Evolutionary conservation across 768 basidiomycete species (phyloP).

Genomic region (Filobasidium wieringae): DNA sequence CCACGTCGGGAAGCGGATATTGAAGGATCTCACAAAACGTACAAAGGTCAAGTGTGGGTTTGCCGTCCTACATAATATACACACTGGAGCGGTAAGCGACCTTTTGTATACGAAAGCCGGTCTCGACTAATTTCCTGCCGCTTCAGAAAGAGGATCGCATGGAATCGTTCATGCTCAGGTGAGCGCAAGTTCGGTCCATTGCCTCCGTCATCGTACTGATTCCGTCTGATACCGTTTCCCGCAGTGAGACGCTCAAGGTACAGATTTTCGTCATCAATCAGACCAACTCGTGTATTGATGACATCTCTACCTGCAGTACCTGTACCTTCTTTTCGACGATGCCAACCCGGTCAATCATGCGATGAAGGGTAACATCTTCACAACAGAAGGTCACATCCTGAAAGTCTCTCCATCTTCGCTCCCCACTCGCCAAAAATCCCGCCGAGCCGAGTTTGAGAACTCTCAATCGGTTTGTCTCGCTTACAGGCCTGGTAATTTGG

Average conservation of each 20-base stretch:
- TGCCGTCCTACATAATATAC: slow-evolving; percentile 65
- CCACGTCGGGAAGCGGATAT: slow-evolving; percentile 71
- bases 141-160: slow-evolving; percentile 75
- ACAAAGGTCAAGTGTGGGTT: slow-evolving; percentile 79
- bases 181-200: slow-evolving; percentile 52
- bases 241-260: background rate
- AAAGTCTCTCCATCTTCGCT: slow-evolving; percentile 53
- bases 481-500: slow-evolving; percentile 41
- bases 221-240: background rate
- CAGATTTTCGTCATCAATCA: slow-evolving; percentile 2
- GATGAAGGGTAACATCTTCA: slow-evolving; percentile 79
- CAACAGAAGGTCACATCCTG: slow-evolving; percentile 89
- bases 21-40: slow-evolving; percentile 61
- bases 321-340: slow-evolving; percentile 85
- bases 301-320: slow-evolving; percentile 50
- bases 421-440: slow-evolving; percentile 36
- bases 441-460: slow-evolving; percentile 3
- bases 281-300: slow-evolving; percentile 4
- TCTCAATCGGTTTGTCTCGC: slow-evolving; percentile 47
- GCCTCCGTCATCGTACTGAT: slow-evolving; percentile 56
- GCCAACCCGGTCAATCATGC: slow-evolving; percentile 60
- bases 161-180: slow-evolving; percentile 92
- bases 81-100: slow-evolving; percentile 37
- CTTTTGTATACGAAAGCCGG: too few species aligned
- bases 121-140: too few species aligned